Evolutionary conservation across 2,329 filamentous ascomycete species (phyloP).

Genomic region (Fusarium sublunatum): DNA sequence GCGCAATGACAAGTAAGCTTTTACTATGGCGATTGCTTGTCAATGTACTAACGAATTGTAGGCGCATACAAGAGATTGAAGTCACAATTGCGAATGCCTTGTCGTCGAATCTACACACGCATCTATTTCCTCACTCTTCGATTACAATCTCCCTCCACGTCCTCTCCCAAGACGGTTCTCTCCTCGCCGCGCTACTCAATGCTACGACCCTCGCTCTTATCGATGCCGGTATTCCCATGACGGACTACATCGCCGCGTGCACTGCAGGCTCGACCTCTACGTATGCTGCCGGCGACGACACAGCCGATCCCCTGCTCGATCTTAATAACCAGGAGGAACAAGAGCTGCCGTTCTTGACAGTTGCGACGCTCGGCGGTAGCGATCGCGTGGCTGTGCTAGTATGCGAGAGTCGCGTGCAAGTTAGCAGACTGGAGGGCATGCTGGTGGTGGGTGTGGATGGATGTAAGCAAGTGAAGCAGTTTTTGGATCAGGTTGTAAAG

Average conservation of each 20-base stretch:
- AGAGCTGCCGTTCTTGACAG: constrained; percentile 88
- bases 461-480: constrained; percentile 84
- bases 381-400: constrained; percentile 83
- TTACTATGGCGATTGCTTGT: background rate
- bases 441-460: constrained; percentile 91
- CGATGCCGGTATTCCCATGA: constrained; percentile 96
- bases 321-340: constrained; percentile 83
- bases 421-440: constrained; percentile 87
- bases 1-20: constrained; percentile 78
- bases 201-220: constrained; percentile 91
- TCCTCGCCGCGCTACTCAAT: constrained; percentile 91
- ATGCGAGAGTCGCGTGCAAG: constrained; percentile 90
- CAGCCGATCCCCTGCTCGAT: constrained; percentile 81
- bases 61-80: constrained; percentile 83
- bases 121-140: constrained; percentile 88
- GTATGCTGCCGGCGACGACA: constrained; percentile 72
- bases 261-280: constrained; percentile 84
- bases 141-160: constrained; percentile 88
- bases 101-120: constrained; percentile 80
- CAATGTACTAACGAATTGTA: constrained; percentile 51
- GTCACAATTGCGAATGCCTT: constrained; percentile 83
- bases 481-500: constrained; percentile 83
- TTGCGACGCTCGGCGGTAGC: constrained; percentile 79
- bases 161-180: constrained; percentile 87
- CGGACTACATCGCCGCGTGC: constrained; percentile 88